Percentiles rank a stretch among this genome's conserved stretches.
These are phyloP conservation scores for Talaromyces amestolkiae DNA, from an alignment of 2,329 filamentous ascomycete genomes.

Conservation along the genomic window DNA sequence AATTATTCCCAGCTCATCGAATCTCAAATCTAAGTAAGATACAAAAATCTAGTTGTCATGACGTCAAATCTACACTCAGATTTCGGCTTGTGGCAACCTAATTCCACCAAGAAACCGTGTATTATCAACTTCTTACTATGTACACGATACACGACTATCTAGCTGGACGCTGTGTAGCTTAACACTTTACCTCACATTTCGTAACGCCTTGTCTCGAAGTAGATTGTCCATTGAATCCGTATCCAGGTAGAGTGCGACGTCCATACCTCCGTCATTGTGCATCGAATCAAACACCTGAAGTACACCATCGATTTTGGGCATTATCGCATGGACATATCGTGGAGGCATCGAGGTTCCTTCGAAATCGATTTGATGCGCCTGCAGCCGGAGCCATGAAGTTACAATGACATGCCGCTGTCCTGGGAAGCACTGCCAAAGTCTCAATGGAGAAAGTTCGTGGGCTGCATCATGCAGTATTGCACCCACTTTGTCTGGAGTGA, in stretches of 20 bases:
- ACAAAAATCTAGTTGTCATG: background rate
- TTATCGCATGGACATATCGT: conserved; percentile 43
- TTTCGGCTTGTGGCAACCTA: background rate
- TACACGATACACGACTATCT: background rate
- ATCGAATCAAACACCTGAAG: conserved; percentile 43
- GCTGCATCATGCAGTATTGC: conserved; percentile 46
- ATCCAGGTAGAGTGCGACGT: conserved; percentile 23
- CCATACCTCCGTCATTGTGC: conserved; percentile 20
- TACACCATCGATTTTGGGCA: conserved; percentile 46
- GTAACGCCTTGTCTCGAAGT: background rate
- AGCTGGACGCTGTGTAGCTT: background rate
- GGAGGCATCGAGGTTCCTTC: conserved; percentile 22
- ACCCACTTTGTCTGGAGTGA: conserved; percentile 40
- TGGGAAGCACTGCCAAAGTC: conserved; percentile 50
- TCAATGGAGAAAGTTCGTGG: conserved; percentile 47
- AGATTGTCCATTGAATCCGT: background rate
- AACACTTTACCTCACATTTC: background rate
- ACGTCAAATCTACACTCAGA: background rate
- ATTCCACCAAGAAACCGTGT: background rate
- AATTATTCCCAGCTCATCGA: background rate
- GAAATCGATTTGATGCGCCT: conserved; percentile 43
- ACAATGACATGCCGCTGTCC: conserved; percentile 44
- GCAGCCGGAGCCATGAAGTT: conserved; percentile 42
- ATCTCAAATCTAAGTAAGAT: background rate
- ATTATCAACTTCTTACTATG: background rate